phyloP scores from a whole-genome alignment of 2,329 filamentous ascomycete species.

The Aspergillus fischeri region DNA sequence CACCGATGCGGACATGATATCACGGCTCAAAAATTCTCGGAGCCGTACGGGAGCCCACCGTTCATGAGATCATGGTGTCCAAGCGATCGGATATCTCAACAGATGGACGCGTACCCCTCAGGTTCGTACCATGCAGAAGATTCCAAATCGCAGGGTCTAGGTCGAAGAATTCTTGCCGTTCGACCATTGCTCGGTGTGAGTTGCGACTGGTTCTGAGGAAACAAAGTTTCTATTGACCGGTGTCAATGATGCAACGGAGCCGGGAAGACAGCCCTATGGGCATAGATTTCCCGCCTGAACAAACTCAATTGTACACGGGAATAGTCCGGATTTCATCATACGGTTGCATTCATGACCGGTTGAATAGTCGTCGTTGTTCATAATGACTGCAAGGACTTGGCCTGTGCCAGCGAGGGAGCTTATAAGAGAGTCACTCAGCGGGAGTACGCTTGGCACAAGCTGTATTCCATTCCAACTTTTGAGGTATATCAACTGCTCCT shows the following conservation, averaged over 20 bases:
- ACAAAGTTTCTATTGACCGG: conserved; percentile 6
- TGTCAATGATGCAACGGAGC: conserved; percentile 16
- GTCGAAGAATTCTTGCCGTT: neutral
- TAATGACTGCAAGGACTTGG: neutral
- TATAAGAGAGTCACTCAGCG: conserved; percentile 7
- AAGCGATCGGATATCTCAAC: neutral
- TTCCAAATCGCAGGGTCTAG: neutral
- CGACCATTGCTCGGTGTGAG: neutral
- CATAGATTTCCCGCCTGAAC: neutral
- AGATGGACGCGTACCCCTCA: conserved; percentile 2
- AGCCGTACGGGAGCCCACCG: neutral
- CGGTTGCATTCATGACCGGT: conserved; percentile 9
- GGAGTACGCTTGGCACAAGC: neutral
- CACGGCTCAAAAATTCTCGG: neutral
- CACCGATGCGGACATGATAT: conserved; percentile 1
- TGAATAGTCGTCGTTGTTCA: neutral
- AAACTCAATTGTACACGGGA: neutral
- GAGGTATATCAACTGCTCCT: neutral
- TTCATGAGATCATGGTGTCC: conserved; percentile 16
- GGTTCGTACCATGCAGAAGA: neutral
- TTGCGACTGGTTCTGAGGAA: neutral
- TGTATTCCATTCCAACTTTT: neutral
- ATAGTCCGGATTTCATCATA: conserved; percentile 17
- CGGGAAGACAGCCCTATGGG: conserved; percentile 4
- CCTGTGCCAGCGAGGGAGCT: neutral